Evolutionary conservation across 768 basidiomycete species (phyloP), one percentile per base, ranked within the genome.

Genomic region (Naganishia onofrii): DNA sequence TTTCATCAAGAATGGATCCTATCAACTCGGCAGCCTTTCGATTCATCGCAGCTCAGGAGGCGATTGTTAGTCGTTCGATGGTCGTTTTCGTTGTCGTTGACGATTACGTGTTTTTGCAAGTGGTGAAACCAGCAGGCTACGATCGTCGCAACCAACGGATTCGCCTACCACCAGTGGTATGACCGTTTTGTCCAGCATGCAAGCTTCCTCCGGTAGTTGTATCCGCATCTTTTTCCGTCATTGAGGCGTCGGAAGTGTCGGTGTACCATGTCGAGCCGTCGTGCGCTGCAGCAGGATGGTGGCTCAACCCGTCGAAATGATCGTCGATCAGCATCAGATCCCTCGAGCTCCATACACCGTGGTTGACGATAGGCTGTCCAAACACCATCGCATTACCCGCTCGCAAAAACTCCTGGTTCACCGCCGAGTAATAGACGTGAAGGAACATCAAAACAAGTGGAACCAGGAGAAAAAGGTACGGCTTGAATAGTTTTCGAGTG

Each of bases 381-480:
- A 63, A 63, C 36, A 63, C 60, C 60, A 63, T 42, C 26, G 60
- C 60, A 46, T 63, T 36, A 34, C 60, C 60, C 6, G 60, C 60
- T 63, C 60, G 60, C 60, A 63, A 4, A 26, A 63, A 63, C 23
- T 63, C 36, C 38, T 42, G 36, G 28, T 63, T 42, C n/a, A 63
- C 60, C 36, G 38, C 38, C 42, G 42, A 44, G 23, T 63, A 63
- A 29, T 63, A 63, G 60, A 63, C 28, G 26, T 63, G 60, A 23
- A 63, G 42, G 60, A 63, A 44, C 23, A 63, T 42, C 23, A 63
- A 44, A 34, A 63, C 42, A 42, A 63, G 60, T 26, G 60, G 60
- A 42, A 63, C 42, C 34, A 63, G 42, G 60, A 63, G 60, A 46
- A 63, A 63, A 42, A 63, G 60, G 38, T 63, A 63, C 32, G 60